Conservation (phyloP, 331 rosid genomes). For the Acacia pycnantha region DNA sequence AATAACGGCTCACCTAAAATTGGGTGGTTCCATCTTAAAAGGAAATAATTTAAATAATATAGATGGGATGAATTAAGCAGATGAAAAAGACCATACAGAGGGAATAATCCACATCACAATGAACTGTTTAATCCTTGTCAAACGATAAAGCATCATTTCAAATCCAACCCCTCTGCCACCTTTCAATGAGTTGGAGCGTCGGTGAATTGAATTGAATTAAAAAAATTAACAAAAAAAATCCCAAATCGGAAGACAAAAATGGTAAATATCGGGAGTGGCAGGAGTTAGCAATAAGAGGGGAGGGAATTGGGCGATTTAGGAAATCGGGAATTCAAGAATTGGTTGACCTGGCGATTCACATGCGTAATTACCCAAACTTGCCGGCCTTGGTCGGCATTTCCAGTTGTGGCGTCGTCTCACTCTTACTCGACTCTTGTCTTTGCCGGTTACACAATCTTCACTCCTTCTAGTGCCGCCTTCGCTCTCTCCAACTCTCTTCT, state of each 20-base stretch:
- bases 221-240: background rate
- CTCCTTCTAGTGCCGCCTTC: constrained; percentile 34
- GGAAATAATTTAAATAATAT: background rate
- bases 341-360: constrained; percentile 22
- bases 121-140: background rate
- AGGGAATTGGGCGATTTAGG: constrained; percentile 9
- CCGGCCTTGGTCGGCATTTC: constrained; percentile 12
- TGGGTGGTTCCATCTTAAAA: background rate
- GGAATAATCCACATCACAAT: background rate
- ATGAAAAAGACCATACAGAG: background rate
- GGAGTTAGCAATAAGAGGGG: background rate
- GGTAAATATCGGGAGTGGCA: background rate
- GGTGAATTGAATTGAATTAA: background rate
- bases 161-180: background rate
- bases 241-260: background rate
- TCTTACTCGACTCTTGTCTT: constrained; percentile 22
- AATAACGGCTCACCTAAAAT: background rate
- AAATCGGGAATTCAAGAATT: background rate
- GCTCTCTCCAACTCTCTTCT: constrained; percentile 5
- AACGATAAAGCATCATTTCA: constrained; percentile 16
- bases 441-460: constrained; percentile 49
- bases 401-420: constrained; percentile 10
- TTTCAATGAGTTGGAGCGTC: constrained; percentile 11
- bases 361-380: constrained; percentile 2
- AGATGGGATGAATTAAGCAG: background rate